Base-by-base conservation (phyloP, 768 basidiomycete species). In the Basidioascus undulatus region DNA sequence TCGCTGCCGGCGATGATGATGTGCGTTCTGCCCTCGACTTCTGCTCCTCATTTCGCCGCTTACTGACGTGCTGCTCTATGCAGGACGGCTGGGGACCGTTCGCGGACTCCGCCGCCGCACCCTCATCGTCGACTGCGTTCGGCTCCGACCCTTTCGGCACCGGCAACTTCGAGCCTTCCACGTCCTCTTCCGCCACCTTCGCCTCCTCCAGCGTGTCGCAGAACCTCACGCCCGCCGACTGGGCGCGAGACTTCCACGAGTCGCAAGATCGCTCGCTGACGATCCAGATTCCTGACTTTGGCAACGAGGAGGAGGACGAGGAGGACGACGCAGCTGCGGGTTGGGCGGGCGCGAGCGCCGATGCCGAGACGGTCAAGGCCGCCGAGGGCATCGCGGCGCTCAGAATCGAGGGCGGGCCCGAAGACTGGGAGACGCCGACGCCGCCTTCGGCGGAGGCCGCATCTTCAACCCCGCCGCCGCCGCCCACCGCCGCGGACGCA, bases 61-160 rank as follows among this genome's bases (percentile, higher is more conserved):
- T 42, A 13, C 19, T 46, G 28, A 25, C 30, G 8, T 35, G 23
- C 16, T 2, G 28, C 31, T 39, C 45, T 34, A 47, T 66, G 55
- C 59, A 76, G 57, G 76, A 75, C 41, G 65, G 59, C n/a, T 78
- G 79, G 55, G 80, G 79, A 2, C 77, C 80, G 6, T 82, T 83
- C 59, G 72, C 78, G 1, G 76, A 79, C 52, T 53, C 71, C 2
- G 32, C 28, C 18, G 65, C 66, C 1, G 51, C 62, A 0, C 58
- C 59, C 31, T 58, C 62, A 24, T 50, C 65, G 15, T 65, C 74
- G 44, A 67, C 68, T 1, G 77, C 79, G 56, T 68, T 54, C 5
- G 62, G 64, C 41, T 44, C 61, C 3, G 54, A 62, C 2, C 50
- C 65, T 2, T 69, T 70, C 47, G 59, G 64, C 72, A 0, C 74